phyloP scores from a whole-genome alignment of 805 yeast genomes.

The Nakazawaea molendinolei region DNA sequence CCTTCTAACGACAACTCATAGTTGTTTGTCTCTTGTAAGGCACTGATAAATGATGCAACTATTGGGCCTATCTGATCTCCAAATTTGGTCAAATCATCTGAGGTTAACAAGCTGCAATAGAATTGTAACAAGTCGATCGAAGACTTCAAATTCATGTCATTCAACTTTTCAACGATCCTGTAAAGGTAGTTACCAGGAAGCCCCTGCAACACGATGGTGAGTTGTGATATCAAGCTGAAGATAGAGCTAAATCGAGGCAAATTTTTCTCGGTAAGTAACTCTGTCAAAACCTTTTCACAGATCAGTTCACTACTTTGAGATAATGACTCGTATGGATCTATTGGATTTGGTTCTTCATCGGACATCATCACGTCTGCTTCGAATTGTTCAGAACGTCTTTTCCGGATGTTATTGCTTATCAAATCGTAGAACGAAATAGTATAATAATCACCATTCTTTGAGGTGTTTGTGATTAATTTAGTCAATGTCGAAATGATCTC shows the following conservation, averaged over 20 bases:
- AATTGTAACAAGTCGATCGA: constrained; percentile 27
- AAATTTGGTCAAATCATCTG: constrained; percentile 25
- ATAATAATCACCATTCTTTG: constrained; percentile 25
- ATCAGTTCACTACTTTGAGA: constrained; percentile 10
- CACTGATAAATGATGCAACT: constrained; percentile 15
- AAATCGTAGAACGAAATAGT: constrained; percentile 20
- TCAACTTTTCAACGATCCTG: constrained; percentile 14
- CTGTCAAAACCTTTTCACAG: constrained; percentile 16
- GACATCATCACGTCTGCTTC: constrained; percentile 1
- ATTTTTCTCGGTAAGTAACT: constrained; percentile 13
- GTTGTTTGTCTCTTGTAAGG: constrained; percentile 19
- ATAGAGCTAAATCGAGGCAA: constrained; percentile 13
- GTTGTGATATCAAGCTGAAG: constrained; percentile 19
- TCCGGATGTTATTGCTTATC: constrained; percentile 17
- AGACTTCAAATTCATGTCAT: constrained; percentile 15
- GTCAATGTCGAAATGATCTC: constrained; percentile 42
- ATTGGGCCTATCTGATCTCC: constrained; percentile 19
- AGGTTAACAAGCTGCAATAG: constrained; percentile 26
- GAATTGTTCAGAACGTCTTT: constrained; percentile 14
- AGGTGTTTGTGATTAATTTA: constrained; percentile 28
- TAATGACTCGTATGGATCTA: constrained; percentile 24
- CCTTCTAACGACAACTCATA: constrained; percentile 27
- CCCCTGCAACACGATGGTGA: constrained; percentile 21
- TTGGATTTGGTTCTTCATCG: constrained; percentile 25
- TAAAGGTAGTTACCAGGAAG: constrained; percentile 15